Evolutionary conservation across 768 basidiomycete genomes (phyloP), one percentile per base, ranked within the genome.

Genomic region (Leccinellum luteum): DNA sequence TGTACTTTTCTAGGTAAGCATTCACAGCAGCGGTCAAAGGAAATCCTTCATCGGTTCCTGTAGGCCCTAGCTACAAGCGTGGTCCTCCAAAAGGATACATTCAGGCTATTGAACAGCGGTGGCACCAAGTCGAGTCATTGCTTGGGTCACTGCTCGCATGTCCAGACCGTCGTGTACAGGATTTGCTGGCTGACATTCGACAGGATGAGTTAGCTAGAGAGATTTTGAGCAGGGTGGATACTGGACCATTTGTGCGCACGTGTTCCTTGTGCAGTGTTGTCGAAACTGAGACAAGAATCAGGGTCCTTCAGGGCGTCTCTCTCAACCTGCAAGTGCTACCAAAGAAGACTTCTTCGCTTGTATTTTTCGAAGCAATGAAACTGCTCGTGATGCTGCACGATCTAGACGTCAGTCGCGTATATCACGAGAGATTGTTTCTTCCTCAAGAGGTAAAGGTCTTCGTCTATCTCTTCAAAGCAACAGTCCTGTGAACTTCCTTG

Each of bases 91-190:
- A 92, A 67, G 93, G 93, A 19, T 95, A 95, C 69, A 94, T 95
- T 51, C 90, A 94, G 69, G 92, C 92, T 38, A 93, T 95, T 52
- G 93, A 95, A 74, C 89, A 90, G 58, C 75, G 92, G 65, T 89
- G 93, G 85, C 93, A 95, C 64, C 90, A 94, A 68, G 89, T 94
- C 64, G 94, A 95, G 72, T 89, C 92, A 13, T 75, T 95, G n/a
- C 78, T 95, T 6, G 93, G 91, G 34, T 86, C 88, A 13, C 79
- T 95, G 52, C 78, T 94, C 51, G 83, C 87, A 63, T 89, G 87
- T 57, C 79, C 81, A 28, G 86, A 90, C 69, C 75, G 81, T 17
- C 76, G 85, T 56, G 85, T 89, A 0, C 83, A 85, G 67, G 75
- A 74, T 34, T 68, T 91, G 50, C 76, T 90, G 38, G 74, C 79